These are phyloP conservation scores for Pseudozyma sp. DNA, from an alignment of 1,284 basidiomycete species.

Conservation along the genomic window DNA sequence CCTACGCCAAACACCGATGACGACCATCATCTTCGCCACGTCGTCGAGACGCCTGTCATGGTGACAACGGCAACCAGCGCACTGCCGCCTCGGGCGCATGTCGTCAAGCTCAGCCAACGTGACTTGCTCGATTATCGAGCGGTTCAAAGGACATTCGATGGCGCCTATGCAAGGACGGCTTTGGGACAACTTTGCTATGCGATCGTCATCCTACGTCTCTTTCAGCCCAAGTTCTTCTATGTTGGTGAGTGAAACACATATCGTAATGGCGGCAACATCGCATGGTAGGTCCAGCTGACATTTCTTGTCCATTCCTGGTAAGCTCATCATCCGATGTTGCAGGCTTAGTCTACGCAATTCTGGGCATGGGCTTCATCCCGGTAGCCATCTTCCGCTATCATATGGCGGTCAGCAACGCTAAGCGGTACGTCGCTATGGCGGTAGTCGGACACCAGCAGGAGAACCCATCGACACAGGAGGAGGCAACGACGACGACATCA, in stretches of 20 bases:
- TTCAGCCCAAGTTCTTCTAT: slow-evolving; percentile 68
- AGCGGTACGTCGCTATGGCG: slow-evolving; percentile 50
- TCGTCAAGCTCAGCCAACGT: slow-evolving; percentile 42
- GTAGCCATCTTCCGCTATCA: slow-evolving; percentile 72
- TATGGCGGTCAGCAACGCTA: slow-evolving; percentile 39
- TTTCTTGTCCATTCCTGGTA: neutral
- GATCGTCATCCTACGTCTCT: slow-evolving; percentile 80
- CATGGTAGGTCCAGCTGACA: neutral
- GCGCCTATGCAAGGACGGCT: slow-evolving; percentile 81
- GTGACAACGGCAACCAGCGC: slow-evolving; percentile 4
- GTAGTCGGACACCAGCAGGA: slow-evolving; percentile 7
- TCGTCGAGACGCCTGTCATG: slow-evolving; percentile 7
- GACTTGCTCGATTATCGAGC: slow-evolving; percentile 76
- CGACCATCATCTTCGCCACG: neutral
- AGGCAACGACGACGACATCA: slow-evolving; percentile 7
- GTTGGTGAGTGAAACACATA: slow-evolving; percentile 23
- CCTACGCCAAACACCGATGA: neutral
- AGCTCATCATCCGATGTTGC: neutral
- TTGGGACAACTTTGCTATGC: slow-evolving; percentile 80
- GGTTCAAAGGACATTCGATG: slow-evolving; percentile 81
- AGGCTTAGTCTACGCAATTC: slow-evolving; percentile 19
- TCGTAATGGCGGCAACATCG: no score
- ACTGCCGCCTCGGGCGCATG: slow-evolving; percentile 14
- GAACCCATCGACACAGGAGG: slow-evolving; percentile 23
- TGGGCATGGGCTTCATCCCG: slow-evolving; percentile 31